Conservation (phyloP, 2,329 filamentous ascomycete species). For the Paraphoma sp. region DNA sequence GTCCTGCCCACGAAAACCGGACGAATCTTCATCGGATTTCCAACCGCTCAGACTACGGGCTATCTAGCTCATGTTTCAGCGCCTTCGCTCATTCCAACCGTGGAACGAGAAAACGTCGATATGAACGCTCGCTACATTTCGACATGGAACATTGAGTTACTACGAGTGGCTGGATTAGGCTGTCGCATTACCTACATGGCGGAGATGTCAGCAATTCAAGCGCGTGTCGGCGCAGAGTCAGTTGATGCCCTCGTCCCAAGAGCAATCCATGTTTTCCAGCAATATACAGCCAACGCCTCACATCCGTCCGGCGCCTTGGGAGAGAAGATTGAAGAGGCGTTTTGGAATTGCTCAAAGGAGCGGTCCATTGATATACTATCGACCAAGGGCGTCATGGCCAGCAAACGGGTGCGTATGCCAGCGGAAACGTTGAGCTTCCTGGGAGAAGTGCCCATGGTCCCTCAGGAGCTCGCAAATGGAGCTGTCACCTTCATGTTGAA, state of each 20-base stretch:
- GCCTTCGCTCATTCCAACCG: slow-evolving; percentile 94
- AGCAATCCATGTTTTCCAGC: slow-evolving; percentile 81
- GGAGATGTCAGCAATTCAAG: slow-evolving; percentile 71
- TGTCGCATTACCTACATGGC: slow-evolving; percentile 85
- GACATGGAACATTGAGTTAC: slow-evolving; percentile 93
- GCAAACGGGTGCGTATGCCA: slow-evolving; percentile 78
- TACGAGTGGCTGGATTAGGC: slow-evolving; percentile 88
- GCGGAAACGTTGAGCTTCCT: slow-evolving; percentile 78
- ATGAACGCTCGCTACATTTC: slow-evolving; percentile 94
- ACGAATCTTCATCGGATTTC: slow-evolving; percentile 95
- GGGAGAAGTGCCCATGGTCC: slow-evolving; percentile 84
- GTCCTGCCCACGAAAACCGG: slow-evolving; percentile 90
- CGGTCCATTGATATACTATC: slow-evolving; percentile 83
- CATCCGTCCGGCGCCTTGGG: slow-evolving; percentile 86
- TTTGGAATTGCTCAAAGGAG: slow-evolving; percentile 89
- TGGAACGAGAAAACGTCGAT: slow-evolving; percentile 96
- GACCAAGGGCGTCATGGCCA: slow-evolving; percentile 85
- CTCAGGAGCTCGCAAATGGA: slow-evolving; percentile 73
- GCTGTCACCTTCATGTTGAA: slow-evolving; percentile 77
- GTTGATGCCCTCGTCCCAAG: slow-evolving; percentile 75
- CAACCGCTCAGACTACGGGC: slow-evolving; percentile 95
- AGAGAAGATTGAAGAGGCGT: slow-evolving; percentile 88
- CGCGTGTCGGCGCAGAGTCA: slow-evolving; percentile 63
- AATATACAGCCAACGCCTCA: slow-evolving; percentile 87
- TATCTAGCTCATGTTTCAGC: slow-evolving; percentile 93